Evolutionary conservation across 768 basidiomycete species (phyloP).

Genomic region (Panaeolus cyanescens): DNA sequence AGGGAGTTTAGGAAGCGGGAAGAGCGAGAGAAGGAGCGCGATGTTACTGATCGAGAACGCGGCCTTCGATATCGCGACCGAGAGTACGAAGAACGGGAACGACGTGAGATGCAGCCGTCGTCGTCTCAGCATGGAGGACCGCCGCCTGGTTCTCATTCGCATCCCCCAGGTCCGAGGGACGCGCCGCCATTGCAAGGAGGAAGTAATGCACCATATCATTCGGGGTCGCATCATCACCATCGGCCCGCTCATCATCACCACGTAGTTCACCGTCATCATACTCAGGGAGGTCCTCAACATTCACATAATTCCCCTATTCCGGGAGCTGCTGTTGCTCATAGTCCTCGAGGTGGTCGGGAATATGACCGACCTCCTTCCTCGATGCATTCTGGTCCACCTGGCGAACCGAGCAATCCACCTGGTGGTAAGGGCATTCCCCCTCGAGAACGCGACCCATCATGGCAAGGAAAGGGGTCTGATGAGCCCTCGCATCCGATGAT

Average conservation of each 20-base stretch:
- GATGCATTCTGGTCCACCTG: background rate
- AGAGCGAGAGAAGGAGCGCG: constrained; percentile 29
- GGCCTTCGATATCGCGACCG: constrained; percentile 29
- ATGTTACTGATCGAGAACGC: constrained; percentile 30
- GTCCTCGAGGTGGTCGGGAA: constrained; percentile 29
- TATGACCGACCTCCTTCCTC: constrained; percentile 37
- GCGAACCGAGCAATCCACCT: background rate
- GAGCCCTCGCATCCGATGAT: constrained; percentile 18
- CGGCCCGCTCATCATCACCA: constrained; percentile 55
- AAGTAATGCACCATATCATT: constrained; percentile 28
- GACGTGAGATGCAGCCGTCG: constrained; percentile 34
- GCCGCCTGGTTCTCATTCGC: constrained; percentile 20
- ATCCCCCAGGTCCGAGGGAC: constrained; percentile 13
- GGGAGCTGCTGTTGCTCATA: constrained; percentile 24
- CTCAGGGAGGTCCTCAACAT: constrained; percentile 25
- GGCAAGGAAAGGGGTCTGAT: constrained; percentile 22
- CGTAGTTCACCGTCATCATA: constrained; percentile 42
- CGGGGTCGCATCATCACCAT: constrained; percentile 42
- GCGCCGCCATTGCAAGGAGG: constrained; percentile 23
- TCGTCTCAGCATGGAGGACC: constrained; percentile 37
- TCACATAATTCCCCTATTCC: constrained; percentile 33
- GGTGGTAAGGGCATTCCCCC: constrained; percentile 35
- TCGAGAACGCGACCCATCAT: constrained; percentile 26
- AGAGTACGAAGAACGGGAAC: constrained; percentile 28
- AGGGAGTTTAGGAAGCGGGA: constrained; percentile 27